Conservation (phyloP, 1,139 yeast species). For the Yamadazyma spencermartinsiae region DNA sequence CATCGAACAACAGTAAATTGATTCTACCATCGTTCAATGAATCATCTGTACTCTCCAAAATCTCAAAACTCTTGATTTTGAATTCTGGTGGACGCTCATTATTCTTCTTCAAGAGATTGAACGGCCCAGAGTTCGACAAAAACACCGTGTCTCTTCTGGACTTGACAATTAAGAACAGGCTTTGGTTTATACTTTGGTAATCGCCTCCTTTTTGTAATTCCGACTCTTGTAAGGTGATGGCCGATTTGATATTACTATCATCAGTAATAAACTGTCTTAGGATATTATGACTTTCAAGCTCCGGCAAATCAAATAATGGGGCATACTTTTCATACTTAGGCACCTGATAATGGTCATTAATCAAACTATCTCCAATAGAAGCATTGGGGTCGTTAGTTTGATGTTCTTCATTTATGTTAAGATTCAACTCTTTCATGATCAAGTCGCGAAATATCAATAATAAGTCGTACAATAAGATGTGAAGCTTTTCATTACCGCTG, state of each 20-base stretch:
- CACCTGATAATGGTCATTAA: not conserved
- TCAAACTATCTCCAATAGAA: not conserved
- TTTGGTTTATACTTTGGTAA: slow-evolving; percentile 29
- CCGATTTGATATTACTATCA: slow-evolving; percentile 23
- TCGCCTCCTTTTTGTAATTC: slow-evolving; percentile 40
- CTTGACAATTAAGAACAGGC: slow-evolving; percentile 25
- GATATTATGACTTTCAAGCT: slow-evolving; percentile 29
- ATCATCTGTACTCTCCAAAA: slow-evolving; percentile 67
- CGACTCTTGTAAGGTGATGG: slow-evolving; percentile 33
- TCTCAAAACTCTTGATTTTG: slow-evolving; percentile 52
- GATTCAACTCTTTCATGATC: slow-evolving; percentile 21
- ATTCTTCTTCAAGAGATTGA: slow-evolving; percentile 20
- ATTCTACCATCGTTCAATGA: slow-evolving; percentile 66
- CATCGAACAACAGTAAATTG: slow-evolving; percentile 73
- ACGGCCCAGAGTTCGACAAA: slow-evolving; percentile 15
- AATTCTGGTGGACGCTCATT: slow-evolving; percentile 18
- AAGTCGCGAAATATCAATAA: slow-evolving; percentile 54
- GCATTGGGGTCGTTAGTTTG: not conserved
- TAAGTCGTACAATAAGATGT: slow-evolving; percentile 63
- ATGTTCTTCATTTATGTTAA: not conserved
- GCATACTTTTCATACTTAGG: slow-evolving; percentile 10
- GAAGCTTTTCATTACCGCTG: slow-evolving; percentile 48
- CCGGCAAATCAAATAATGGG: slow-evolving; percentile 35
- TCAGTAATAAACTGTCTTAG: slow-evolving; percentile 22
- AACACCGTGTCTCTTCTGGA: slow-evolving; percentile 19